Evolutionary conservation across 768 basidiomycete genomes (phyloP), one percentile per base, ranked within the genome.

Genomic region (Cystobasidium tubakii): DNA sequence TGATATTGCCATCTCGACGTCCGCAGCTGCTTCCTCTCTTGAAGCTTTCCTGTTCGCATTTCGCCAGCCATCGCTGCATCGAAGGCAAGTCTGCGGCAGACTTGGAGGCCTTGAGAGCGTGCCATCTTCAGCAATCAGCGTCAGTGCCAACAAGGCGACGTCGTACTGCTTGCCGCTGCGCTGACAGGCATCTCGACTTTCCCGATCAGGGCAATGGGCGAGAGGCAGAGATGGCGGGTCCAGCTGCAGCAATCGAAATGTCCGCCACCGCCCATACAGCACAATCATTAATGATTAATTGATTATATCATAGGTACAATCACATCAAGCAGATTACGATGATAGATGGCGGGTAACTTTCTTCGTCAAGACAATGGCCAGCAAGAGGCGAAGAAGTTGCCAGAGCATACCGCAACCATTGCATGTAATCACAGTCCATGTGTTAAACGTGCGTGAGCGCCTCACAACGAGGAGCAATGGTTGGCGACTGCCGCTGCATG

Each of bases 111-210:
- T 15, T 27, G 23, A 6, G 6, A 60, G 57, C 57, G 29, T 60
- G 57, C 57, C 57, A 60, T 60, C 57, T 60, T 29, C 13, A 31
- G 57, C 57, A 60, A 34, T 27, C 27, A 60, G 57, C 33, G 27
- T 29, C 21, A 60, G 13, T 29, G 29, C 57, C 57, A 34, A 9
- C 57, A 27, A 21, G 4, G 57, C 57, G 29, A 15, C 6, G 4
- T 27, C 21, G 46, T 23, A 9, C 4, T 9, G 23, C 23, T 12
- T 23, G 57, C 57, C 13, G 7, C 57, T 29, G 57, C 13, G 57
- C 57, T 60, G 57, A 27, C 6, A 34, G 4, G 57, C 33, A 34
- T 60, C 57, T 15, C 21, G 33, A 60, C 57, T 34, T 60, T 60
- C 57, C 57, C 57, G 57, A 60, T 60, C 57, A 60, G 27, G 57